phyloP scores from a whole-genome alignment of 495 filamentous ascomycete species.

The Hypoxylon fragiforme region DNA sequence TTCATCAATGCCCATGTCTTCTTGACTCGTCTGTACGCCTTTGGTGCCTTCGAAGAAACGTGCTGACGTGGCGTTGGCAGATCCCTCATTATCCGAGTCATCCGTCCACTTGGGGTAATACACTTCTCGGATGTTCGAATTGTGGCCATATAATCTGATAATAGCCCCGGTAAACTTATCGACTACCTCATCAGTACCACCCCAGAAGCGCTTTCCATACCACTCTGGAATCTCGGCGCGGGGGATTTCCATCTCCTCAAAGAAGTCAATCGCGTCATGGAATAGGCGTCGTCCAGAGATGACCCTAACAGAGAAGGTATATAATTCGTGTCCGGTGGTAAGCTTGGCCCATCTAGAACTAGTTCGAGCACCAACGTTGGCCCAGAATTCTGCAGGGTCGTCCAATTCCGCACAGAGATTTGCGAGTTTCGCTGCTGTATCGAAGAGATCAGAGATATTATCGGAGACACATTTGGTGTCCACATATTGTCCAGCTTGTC shows the following conservation, averaged over 20 bases:
- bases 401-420: not conserved
- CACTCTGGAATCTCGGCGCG: no score
- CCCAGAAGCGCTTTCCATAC: not conserved
- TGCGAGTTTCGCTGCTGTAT: not conserved
- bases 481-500: no score
- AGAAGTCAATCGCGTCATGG: not conserved
- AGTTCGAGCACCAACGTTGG: not conserved
- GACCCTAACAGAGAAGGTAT: not conserved
- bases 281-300: no score
- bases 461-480: no score
- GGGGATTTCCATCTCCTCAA: no score
- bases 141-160: not conserved
- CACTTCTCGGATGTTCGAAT: not conserved
- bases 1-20: not conserved
- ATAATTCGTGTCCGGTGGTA: no score
- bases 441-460: not conserved
- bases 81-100: conserved; percentile 5
- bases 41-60: not conserved
- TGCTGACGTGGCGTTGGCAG: not conserved
- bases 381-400: not conserved
- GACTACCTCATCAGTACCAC: not conserved
- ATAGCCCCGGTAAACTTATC: not conserved
- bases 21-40: not conserved
- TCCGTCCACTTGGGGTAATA: conserved; percentile 2
- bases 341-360: no score